Base-by-base conservation (phyloP, 768 basidiomycete genomes). In the Pilatotrama ljubarskyi region DNA sequence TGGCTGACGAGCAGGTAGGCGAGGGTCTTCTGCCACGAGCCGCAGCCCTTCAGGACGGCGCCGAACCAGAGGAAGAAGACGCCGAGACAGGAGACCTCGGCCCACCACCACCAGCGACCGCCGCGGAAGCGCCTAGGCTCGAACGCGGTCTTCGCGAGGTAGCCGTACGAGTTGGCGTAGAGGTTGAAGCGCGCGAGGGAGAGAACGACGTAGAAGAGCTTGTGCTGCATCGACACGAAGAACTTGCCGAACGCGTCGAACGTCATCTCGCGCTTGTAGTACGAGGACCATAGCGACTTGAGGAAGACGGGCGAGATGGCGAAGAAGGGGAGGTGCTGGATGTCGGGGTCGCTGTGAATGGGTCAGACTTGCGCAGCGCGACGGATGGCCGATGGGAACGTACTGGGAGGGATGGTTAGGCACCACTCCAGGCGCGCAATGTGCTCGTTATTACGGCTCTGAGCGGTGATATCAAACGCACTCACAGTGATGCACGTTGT, bases 371-470 rank as follows among this genome's bases (percentile, higher is more conserved):
- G 50, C 17, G 32, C 51, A 51, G 41, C 41, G 26, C 18, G 14
- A 18, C 37, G 22, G 38, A 24, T 36, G 3, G 15, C 11, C 9
- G 29, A 26, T 47, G 18, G 15, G 26, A 20, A 75, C 87, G 61
- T 80, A 95, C 87, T 99, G 97, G 46, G 95, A 88, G 5, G 94
- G 95, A 64, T 98, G 93, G 69, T 98, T 98, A n/a, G 96, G 90
- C 52, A 98, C 93, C 51, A 98, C 95, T 97, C 9, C 50, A 44
- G 29, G 38, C 40, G 49, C 35, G 52, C 29, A 10, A 10, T 10
- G 52, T 24, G 38, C 10, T 26, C 35, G 56, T 63, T 43, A 63
- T 26, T 48, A 62, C 22, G 18, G 18, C 14, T 24, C 14, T 37
- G 43, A 37, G 55, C 42, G 52, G n/a, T 48, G 48, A 55, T 51